A percentile compares a stretch with the other conserved stretches of the same genome.
phyloP scores from a whole-genome alignment of 371 early-diverging fungal genomes.

The Mucor plumbeus region DNA sequence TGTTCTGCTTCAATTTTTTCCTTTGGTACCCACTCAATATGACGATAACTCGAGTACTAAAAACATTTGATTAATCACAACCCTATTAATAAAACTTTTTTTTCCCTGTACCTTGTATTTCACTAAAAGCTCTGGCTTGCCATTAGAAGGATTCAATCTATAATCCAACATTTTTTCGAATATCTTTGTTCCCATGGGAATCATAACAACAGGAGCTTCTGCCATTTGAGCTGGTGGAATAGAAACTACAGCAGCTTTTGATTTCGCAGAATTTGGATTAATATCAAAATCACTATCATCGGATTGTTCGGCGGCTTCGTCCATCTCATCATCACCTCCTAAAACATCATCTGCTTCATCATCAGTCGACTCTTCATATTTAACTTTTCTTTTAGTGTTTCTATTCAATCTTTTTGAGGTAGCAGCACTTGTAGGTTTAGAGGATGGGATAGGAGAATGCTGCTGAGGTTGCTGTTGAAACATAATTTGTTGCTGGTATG shows the following conservation, averaged over 20 bases:
- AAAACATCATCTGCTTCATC: slow-evolving; percentile 22
- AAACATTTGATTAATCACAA: too few species aligned
- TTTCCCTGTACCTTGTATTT: slow-evolving; percentile 68
- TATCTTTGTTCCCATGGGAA: slow-evolving; percentile 70
- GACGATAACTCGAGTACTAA: slow-evolving; percentile 65
- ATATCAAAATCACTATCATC: slow-evolving; percentile 19
- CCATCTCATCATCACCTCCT: slow-evolving; percentile 14
- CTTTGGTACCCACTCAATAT: slow-evolving; percentile 80
- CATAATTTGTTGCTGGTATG: slow-evolving; percentile 6
- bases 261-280: background rate
- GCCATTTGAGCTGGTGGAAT: background rate
- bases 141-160: slow-evolving; percentile 39
- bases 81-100: background rate
- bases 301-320: slow-evolving; percentile 1
- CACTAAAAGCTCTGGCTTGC: slow-evolving; percentile 53
- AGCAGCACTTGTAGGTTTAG: background rate
- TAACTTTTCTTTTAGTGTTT: slow-evolving; percentile 21
- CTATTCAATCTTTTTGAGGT: slow-evolving; percentile 13
- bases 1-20: slow-evolving; percentile 66
- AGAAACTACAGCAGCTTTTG: background rate
- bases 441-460: slow-evolving; percentile 7
- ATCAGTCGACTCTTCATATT: slow-evolving; percentile 26
- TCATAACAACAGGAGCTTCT: slow-evolving; percentile 44
- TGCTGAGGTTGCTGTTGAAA: slow-evolving; percentile 27
- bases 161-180: slow-evolving; percentile 62